Evolutionary conservation across 1,284 basidiomycete species (phyloP), one percentile per base, ranked within the genome.

Genomic region (Irpex lacteus): DNA sequence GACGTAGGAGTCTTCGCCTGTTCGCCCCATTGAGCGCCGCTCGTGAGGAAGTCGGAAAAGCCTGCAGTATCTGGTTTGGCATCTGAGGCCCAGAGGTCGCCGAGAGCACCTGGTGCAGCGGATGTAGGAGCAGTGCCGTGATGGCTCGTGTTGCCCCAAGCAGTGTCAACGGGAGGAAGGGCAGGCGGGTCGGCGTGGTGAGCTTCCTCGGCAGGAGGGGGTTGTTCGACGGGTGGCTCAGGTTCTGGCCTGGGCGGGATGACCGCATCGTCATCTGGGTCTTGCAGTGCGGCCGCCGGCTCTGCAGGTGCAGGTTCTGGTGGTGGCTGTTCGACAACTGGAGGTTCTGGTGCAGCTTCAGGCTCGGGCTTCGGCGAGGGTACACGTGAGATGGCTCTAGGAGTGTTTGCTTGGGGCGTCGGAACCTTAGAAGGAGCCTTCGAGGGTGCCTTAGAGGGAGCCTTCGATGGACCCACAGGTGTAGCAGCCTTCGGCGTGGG

Each of bases 371-470:
- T 71, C 5, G 70, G 69, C 13, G 70, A 69, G 4, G 65, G 62
- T 3, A 64, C 68, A 18, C 54, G 50, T 1, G 67, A 63, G 6
- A 58, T 58, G 52, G 64, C 62, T 34, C 65, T 69, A 21, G 65
- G 68, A 3, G 61, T 66, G 13, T 61, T 60, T 21, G 60, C 67
- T 21, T 62, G 63, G 11, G 67, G 66, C 11, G 70, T 70, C 0
- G 70, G 68, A 5, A 63, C 67, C 36, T 69, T 71, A 1, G 68
- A 73, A 21, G 65, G 63, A 13, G 55, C 60, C 38, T 57, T 66
- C 4, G 65, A 63, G 8, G 63, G 36, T 15, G 59, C 63, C 36
- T 58, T 60, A 1, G 59, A 57, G 0, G 65, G 62, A n/a, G 56
- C 64, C 56, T 59, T 61, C 3, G 64, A 60, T 1, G 50, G 55